Percentiles rank a stretch among this genome's conserved stretches.
These are phyloP conservation scores for Hypoxylon crocopeplum DNA, from an alignment of 495 filamentous ascomycete genomes.

Conservation along the genomic window DNA sequence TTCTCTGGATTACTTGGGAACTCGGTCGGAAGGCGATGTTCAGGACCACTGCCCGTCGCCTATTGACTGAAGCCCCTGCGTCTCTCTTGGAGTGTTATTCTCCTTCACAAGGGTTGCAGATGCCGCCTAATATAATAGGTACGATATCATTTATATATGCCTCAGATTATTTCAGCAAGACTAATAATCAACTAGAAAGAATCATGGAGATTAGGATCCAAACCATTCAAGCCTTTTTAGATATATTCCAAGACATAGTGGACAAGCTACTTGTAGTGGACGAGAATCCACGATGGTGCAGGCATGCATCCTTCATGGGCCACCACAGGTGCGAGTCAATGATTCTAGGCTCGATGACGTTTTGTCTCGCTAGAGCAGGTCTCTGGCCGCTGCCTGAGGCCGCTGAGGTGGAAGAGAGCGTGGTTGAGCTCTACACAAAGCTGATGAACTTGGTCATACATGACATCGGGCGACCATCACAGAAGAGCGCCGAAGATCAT, in stretches of 20 bases:
- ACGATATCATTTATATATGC: not conserved
- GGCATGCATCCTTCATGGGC: slow-evolving; percentile 11
- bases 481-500: not conserved
- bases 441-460: slow-evolving; percentile 1
- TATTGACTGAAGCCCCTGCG: slow-evolving; percentile 1
- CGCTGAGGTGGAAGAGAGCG: slow-evolving; percentile 12
- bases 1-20: slow-evolving; percentile 14
- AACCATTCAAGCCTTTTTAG: slow-evolving; percentile 10
- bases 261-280: slow-evolving; percentile 15
- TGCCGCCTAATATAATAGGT: slow-evolving; percentile 15
- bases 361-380: slow-evolving; percentile 12
- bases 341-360: slow-evolving; percentile 25
- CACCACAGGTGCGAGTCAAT: slow-evolving; percentile 23
- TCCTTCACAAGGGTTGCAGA: not conserved
- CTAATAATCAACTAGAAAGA: not conserved
- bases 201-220: slow-evolving; percentile 1
- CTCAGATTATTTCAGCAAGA: not conserved
- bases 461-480: slow-evolving; percentile 1
- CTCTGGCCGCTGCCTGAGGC: slow-evolving; percentile 21
- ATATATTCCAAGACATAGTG: slow-evolving; percentile 11
- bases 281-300: slow-evolving; percentile 19
- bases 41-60: not conserved
- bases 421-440: not conserved
- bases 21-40: not conserved
- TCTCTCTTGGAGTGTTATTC: too few species aligned